Conservation (phyloP, 2,329 filamentous ascomycete genomes). For the Sporothrix pseudoabietina region DNA sequence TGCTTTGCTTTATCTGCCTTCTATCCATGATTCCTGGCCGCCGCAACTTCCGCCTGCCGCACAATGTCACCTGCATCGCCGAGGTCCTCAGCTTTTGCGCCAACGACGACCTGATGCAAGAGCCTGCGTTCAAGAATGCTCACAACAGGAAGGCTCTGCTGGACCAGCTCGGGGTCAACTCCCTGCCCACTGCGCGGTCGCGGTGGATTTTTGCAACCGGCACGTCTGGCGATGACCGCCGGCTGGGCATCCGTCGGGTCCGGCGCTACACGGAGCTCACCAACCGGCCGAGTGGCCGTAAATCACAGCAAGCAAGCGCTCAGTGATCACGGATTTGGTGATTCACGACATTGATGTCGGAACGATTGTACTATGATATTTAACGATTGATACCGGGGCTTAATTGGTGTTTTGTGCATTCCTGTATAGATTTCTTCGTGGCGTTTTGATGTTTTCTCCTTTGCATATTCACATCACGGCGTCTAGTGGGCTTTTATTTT, state of each 20-base stretch:
- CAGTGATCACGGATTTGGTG: background rate
- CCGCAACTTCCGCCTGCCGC: constrained; percentile 67
- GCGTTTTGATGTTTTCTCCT: background rate
- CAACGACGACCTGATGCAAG: constrained; percentile 69
- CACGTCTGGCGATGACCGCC: constrained; percentile 40
- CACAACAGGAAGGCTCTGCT: constrained; percentile 69
- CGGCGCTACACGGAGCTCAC: constrained; percentile 50
- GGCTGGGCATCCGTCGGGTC: constrained; percentile 50
- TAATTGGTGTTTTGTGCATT: background rate
- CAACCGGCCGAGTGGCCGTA: constrained; percentile 31
- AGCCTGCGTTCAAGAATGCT: constrained; percentile 69
- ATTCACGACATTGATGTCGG: constrained; percentile 13
- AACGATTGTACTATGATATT: background rate
- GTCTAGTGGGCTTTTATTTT: background rate
- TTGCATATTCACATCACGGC: background rate
- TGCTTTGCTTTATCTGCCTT: constrained; percentile 68
- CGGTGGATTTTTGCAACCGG: constrained; percentile 56
- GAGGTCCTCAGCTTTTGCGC: constrained; percentile 78
- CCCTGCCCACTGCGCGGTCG: constrained; percentile 51
- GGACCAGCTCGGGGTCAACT: constrained; percentile 63
- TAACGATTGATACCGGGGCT: no score
- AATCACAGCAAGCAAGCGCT: constrained; percentile 9
- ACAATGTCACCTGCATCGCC: constrained; percentile 70
- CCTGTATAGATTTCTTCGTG: background rate
- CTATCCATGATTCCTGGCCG: constrained; percentile 59